Conservation (phyloP, 495 filamentous ascomycete genomes). For the Umbilicaria muhlenbergii region DNA sequence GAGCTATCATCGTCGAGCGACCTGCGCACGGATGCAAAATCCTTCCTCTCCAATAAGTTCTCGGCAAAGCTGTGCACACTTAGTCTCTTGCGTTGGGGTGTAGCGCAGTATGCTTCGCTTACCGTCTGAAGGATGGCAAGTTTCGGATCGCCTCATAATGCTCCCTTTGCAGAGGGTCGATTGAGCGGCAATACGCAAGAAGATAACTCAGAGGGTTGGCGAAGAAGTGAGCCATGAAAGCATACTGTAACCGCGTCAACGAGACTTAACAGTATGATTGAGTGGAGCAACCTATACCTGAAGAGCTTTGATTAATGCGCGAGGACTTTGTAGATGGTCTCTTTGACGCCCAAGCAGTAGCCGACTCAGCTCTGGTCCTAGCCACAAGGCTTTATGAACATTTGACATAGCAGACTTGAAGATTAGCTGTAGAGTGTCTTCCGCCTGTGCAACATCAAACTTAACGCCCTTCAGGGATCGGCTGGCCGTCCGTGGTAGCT, state of each 20-base stretch:
- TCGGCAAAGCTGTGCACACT: constrained; percentile 27
- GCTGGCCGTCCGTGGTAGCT: constrained; percentile 61
- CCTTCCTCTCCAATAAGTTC: constrained; percentile 25
- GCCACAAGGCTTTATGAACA: constrained; percentile 35
- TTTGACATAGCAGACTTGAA: constrained; percentile 53
- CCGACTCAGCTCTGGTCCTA: constrained; percentile 51
- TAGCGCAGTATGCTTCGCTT: constrained; percentile 6
- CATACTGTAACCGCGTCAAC: constrained; percentile 40
- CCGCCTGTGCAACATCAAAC: constrained; percentile 70
- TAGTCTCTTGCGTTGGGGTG: constrained; percentile 1
- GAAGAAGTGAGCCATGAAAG: constrained; percentile 93
- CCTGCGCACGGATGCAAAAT: constrained; percentile 22
- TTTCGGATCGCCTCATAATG: constrained; percentile 65
- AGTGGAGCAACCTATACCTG: constrained; percentile 40
- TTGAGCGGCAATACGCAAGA: constrained; percentile 10
- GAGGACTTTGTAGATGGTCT: constrained; percentile 77
- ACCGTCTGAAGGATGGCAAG: constrained; percentile 64
- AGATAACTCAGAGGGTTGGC: constrained; percentile 73
- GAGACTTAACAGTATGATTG: not conserved
- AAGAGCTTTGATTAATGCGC: constrained; percentile 59
- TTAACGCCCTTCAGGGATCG: constrained; percentile 56
- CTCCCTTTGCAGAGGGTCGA: constrained; percentile 22
- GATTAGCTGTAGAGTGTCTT: constrained; percentile 61
- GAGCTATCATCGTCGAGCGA: constrained; percentile 37
- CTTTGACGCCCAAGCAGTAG: constrained; percentile 59